Evolutionary conservation across 139 green algal genomes (phyloP).

Genomic region (Zygnema circumcarinatum): DNA sequence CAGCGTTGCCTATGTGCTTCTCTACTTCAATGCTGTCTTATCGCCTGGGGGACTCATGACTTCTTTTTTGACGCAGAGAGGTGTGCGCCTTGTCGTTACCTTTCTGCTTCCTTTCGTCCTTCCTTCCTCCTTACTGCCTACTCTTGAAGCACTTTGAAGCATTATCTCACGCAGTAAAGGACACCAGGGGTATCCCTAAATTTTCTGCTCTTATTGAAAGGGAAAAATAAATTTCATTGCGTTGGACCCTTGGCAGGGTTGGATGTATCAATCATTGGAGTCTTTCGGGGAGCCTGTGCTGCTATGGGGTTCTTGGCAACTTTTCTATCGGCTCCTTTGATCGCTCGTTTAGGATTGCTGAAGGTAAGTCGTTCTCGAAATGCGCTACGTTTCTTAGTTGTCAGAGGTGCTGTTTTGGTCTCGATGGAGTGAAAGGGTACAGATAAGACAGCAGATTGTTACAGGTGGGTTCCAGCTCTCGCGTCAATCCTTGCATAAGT

Average conservation of each 20-base stretch:
- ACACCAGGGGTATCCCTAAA: no score
- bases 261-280: slow-evolving; percentile 37
- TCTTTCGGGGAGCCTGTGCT: slow-evolving; percentile 57
- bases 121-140: no score
- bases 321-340: slow-evolving; percentile 41
- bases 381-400: neutral
- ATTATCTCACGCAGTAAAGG: no score
- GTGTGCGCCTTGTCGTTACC: neutral
- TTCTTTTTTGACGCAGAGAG: slow-evolving; percentile 51
- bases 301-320: slow-evolving; percentile 54
- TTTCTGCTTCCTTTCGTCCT: neutral
- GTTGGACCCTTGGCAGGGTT: slow-evolving; percentile 51
- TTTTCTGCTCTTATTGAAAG: no score
- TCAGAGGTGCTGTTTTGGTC: no score
- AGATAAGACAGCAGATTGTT: no score
- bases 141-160: no score
- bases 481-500: no score
- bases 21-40: slow-evolving; percentile 63
- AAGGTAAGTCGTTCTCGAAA: slow-evolving; percentile 40
- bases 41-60: slow-evolving; percentile 60
- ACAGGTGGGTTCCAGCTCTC: no score
- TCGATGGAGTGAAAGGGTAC: no score
- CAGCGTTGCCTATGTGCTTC: slow-evolving; percentile 60
- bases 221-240: no score
- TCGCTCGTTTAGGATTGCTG: slow-evolving; percentile 50